These are phyloP conservation scores for Epichloe sp. DNA, from an alignment of 2,329 filamentous ascomycete species.

Conservation along the genomic window DNA sequence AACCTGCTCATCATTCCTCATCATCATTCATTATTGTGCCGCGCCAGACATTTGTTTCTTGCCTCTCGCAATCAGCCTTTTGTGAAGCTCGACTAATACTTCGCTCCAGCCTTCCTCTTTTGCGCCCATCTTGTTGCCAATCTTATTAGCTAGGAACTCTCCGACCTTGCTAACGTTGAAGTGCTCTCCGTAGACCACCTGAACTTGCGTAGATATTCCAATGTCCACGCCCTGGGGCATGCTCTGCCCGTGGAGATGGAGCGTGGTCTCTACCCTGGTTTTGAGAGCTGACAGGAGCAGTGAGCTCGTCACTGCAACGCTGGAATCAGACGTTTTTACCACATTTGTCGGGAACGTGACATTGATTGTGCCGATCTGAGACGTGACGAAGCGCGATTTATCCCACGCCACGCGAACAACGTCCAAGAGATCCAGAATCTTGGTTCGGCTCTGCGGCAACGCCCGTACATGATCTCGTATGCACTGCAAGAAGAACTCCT, in stretches of 20 bases:
- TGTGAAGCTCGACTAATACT: constrained; percentile 41
- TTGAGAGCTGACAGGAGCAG: constrained; percentile 51
- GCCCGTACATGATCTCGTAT: constrained; percentile 55
- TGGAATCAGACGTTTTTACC: constrained; percentile 50
- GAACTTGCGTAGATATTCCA: constrained; percentile 38
- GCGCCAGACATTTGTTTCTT: constrained; percentile 26
- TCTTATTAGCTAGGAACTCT: constrained; percentile 51
- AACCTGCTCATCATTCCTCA: constrained; percentile 1
- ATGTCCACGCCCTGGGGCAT: constrained; percentile 40
- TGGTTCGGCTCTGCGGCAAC: constrained; percentile 43
- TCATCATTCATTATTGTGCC: constrained; percentile 18
- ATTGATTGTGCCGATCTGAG: constrained; percentile 48
- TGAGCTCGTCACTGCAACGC: constrained; percentile 45
- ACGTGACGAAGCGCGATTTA: constrained; percentile 43
- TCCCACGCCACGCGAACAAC: constrained; percentile 54
- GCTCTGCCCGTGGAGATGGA: constrained; percentile 39
- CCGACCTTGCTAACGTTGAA: constrained; percentile 64
- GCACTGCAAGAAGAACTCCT: constrained; percentile 62
- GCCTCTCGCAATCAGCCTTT: constrained; percentile 41
- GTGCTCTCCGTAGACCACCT: constrained; percentile 62
- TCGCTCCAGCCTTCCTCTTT: constrained; percentile 37
- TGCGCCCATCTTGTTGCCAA: constrained; percentile 27
- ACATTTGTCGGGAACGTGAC: constrained; percentile 52
- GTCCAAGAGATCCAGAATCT: constrained; percentile 42
- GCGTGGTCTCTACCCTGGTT: constrained; percentile 53